Evolutionary conservation across 2,329 filamentous ascomycete genomes (phyloP), one percentile per base, ranked within the genome.

Genomic region (Colletotrichum godetiae): DNA sequence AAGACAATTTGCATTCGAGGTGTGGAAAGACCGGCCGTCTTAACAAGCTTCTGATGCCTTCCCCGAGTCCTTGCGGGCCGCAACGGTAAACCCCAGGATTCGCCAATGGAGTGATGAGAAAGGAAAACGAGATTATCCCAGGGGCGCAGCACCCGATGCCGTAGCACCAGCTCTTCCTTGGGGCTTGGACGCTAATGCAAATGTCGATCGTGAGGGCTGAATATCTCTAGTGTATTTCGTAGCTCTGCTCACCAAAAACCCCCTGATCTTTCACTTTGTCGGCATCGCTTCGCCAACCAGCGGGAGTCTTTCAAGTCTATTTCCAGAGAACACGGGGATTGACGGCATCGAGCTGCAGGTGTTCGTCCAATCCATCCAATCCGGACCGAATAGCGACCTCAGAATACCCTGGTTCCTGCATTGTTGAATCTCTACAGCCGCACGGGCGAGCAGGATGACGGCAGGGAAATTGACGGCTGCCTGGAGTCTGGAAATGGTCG

Each of bases 401-500:
- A 27, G 46, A 24, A 31, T 61, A 58, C 49, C 58, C 55, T 35
- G 24, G 59, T 73, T 72, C 66, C 53, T 64, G 66, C 59, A 56
- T 61, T n/a, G 19, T 1, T 49, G 19, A 11, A 63, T 7, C 42
- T 55, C 31, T 24, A 31, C 13, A 57, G 35, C 33, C 49, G n/a
- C 27, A 19, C 6, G 42, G 42, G 42, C 42, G 1, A 49, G 42
- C 42, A 49, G 42, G 42, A 49, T 49, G 42, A 49, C 42, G 10
- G 29, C 57, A 58, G 67, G 68, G 53, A 49, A 37, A 58, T 60
- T 64, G 42, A 52, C 33, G 70, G 67, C 70, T 73, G 70, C 70
- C 70, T 73, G 13, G 70, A 73, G 49, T 67, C 70, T 73, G 13
- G 70, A 73, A 29, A 24, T 57, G 24, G 19, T n/a, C 33, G 35